A percentile compares a stretch with the other conserved stretches of the same genome.
These are phyloP conservation scores for Pelargonium australe DNA, from an alignment of 441 rosid species.

Conservation along the genomic window DNA sequence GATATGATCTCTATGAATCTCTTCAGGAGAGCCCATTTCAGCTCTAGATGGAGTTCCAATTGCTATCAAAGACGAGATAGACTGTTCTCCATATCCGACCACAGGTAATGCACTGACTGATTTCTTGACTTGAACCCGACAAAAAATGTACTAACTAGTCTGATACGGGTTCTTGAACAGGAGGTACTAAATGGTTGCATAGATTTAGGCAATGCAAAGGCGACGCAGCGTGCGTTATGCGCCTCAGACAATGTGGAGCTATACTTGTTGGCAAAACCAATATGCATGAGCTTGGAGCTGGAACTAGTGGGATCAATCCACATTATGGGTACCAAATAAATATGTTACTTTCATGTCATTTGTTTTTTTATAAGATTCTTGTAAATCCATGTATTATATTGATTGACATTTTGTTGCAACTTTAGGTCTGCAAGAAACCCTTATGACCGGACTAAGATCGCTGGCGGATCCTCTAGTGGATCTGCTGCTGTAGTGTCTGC, in stretches of 20 bases:
- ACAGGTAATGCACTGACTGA: conserved; percentile 34
- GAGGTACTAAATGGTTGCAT: conserved; percentile 75
- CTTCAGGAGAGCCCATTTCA: conserved; percentile 55
- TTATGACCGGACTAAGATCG: conserved; percentile 34
- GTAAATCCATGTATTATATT: conserved; percentile 1
- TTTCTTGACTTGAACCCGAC: no score
- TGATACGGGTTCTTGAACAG: conserved; percentile 19
- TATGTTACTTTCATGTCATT: background rate
- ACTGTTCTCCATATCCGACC: conserved; percentile 68
- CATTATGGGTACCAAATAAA: conserved; percentile 47
- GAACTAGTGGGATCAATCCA: conserved; percentile 75
- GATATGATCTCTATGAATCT: background rate
- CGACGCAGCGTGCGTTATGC: conserved; percentile 54
- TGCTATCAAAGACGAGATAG: conserved; percentile 75
- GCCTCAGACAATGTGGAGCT: conserved; percentile 64
- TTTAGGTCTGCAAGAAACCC: conserved; percentile 59
- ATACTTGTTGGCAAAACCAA: conserved; percentile 65
- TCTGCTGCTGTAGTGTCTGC: conserved; percentile 75
- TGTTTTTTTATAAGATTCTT: background rate
- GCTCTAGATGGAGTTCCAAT: conserved; percentile 63
- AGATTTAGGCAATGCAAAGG: conserved; percentile 41
- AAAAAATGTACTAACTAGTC: background rate
- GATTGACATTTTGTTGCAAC: conserved; percentile 5
- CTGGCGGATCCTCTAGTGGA: conserved; percentile 76
- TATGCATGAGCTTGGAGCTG: conserved; percentile 83